Conservation (phyloP, 176 grass and related monocot species). For the Paspalum vaginatum region DNA sequence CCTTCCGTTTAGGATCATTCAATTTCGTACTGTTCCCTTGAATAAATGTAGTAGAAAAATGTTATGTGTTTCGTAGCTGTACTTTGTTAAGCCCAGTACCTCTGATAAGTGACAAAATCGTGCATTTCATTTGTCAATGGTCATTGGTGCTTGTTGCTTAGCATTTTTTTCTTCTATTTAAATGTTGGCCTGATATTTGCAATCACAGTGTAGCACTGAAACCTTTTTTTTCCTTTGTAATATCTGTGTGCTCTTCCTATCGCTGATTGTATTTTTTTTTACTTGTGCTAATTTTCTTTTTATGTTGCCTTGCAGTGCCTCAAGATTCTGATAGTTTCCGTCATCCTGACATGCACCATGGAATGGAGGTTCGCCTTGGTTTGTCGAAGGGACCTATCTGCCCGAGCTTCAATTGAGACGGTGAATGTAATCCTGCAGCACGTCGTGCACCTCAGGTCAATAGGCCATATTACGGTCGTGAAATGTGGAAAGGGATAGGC, state of each 20-base stretch:
- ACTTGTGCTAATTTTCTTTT: constrained; percentile 12
- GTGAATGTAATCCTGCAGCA: constrained; percentile 21
- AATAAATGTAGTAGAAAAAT: not conserved
- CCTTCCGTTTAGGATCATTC: not conserved
- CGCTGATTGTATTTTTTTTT: not conserved
- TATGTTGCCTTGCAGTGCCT: constrained; percentile 57
- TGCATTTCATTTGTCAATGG: not conserved
- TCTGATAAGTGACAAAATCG: not conserved
- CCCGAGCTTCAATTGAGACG: constrained; percentile 56
- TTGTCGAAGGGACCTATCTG: constrained; percentile 75
- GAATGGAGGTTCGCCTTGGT: constrained; percentile 89
- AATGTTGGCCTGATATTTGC: not conserved
- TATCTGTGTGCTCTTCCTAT: not conserved
- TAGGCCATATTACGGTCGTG: constrained; percentile 25
- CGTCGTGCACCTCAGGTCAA: not conserved
- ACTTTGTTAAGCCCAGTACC: not conserved
- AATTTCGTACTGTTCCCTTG: not conserved
- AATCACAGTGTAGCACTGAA: not conserved
- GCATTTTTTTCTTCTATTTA: not conserved
- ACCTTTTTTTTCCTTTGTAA: not conserved
- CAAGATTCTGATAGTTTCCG: constrained; percentile 78
- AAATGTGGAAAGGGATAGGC: constrained; percentile 15
- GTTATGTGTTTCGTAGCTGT: not conserved
- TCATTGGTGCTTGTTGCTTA: not conserved
- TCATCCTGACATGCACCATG: constrained; percentile 79